Evolutionary conservation across 208 protist genomes (phyloP).

Genomic region (Strigomonas galati): DNA sequence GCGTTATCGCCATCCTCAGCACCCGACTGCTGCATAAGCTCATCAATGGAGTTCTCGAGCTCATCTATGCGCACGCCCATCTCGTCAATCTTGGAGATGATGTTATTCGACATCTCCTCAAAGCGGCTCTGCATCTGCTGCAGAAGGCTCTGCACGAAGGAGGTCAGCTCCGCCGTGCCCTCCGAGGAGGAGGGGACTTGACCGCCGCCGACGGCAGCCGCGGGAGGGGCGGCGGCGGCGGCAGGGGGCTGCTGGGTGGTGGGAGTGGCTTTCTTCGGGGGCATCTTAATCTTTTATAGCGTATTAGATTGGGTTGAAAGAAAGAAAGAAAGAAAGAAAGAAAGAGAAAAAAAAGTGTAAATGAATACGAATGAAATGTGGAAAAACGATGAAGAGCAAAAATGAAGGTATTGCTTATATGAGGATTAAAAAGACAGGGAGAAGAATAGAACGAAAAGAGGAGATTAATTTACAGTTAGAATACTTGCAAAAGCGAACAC

Average conservation of each 20-base stretch:
- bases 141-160: slow-evolving; percentile 93
- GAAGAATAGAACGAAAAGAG: too few species aligned
- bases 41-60: slow-evolving; percentile 92
- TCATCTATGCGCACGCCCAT: slow-evolving; percentile 93
- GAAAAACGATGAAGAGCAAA: slow-evolving; percentile 9
- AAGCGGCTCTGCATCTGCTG: slow-evolving; percentile 95
- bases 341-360: slow-evolving; percentile 12
- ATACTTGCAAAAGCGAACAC: background rate
- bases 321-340: background rate
- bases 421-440: too few species aligned
- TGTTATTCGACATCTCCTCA: slow-evolving; percentile 94
- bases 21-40: slow-evolving; percentile 94
- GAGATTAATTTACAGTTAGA: too few species aligned
- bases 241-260: slow-evolving; percentile 6
- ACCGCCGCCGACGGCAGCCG: background rate
- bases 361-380: background rate
- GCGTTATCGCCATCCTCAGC: slow-evolving; percentile 66
- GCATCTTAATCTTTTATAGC: background rate
- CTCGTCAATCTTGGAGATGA: slow-evolving; percentile 93
- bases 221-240: slow-evolving; percentile 3
- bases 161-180: slow-evolving; percentile 88
- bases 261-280: slow-evolving; percentile 13
- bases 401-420: too few species aligned
- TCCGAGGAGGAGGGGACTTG: slow-evolving; percentile 13
- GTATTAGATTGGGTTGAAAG: background rate